Percentiles rank a stretch among this genome's conserved stretches.
Conservation (phyloP, 148 eudicot genomes). For the Spergularia marina region DNA sequence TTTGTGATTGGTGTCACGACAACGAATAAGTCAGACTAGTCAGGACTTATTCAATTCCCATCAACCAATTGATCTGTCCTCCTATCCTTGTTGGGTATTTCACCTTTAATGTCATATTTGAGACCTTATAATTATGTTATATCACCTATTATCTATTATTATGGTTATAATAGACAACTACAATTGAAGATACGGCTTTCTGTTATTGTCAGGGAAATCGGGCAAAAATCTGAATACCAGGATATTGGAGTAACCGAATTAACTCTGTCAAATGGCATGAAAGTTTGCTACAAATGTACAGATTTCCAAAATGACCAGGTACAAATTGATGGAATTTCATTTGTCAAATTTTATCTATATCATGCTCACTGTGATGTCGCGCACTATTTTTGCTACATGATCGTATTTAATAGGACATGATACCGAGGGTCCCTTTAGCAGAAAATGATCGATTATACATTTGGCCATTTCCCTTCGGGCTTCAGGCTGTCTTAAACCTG, state of each 20-base stretch:
- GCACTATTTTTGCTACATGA: too few relatives aligned
- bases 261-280: constrained; percentile 74
- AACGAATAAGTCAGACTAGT: too few relatives aligned
- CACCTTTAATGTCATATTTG: neutral
- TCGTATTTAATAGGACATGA: too few relatives aligned
- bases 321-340: constrained; percentile 6
- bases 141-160: neutral
- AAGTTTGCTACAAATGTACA: constrained; percentile 80
- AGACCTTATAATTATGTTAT: neutral
- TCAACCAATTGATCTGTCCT: too few relatives aligned
- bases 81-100: neutral
- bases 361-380: neutral
- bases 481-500: too few relatives aligned
- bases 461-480: too few relatives aligned
- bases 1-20: too few relatives aligned
- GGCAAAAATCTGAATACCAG: constrained; percentile 44
- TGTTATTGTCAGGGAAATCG: constrained; percentile 42
- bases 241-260: constrained; percentile 69
- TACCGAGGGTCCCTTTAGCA: too few relatives aligned
- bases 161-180: neutral
- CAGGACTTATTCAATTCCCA: neutral
- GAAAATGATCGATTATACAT: too few relatives aligned
- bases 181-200: neutral
- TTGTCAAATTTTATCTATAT: neutral
- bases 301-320: constrained; percentile 89